Conservation (phyloP, 2,329 filamentous ascomycete genomes). For the Xylariaceae sp. region DNA sequence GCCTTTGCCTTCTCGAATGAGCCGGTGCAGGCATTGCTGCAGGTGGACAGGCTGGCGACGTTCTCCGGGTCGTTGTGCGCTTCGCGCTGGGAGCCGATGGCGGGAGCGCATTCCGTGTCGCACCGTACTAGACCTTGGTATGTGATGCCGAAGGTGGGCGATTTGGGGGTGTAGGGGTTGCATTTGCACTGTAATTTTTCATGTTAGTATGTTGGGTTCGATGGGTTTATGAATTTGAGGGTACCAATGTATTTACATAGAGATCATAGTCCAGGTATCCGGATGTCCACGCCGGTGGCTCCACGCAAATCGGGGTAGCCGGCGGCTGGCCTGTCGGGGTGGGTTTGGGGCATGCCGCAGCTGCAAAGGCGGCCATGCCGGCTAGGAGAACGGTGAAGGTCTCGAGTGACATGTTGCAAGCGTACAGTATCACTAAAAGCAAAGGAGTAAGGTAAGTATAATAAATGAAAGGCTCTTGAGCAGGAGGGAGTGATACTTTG, state of each 20-base stretch:
- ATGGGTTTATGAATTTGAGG: neutral
- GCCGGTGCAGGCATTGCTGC: conserved; percentile 23
- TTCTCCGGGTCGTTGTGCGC: conserved; percentile 17
- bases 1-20: conserved; percentile 22
- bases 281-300: conserved; percentile 11
- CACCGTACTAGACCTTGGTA: conserved; percentile 22
- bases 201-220: conserved; percentile 8
- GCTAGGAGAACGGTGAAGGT: neutral
- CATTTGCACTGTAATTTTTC: conserved; percentile 22
- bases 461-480: too few relatives aligned
- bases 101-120: conserved; percentile 21
- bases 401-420: too few relatives aligned
- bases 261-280: conserved; percentile 3
- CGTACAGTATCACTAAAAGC: too few relatives aligned
- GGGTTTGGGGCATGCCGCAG: neutral
- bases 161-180: conserved; percentile 11
- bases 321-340: conserved; percentile 1
- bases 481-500: too few relatives aligned
- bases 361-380: neutral
- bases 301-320: conserved; percentile 6
- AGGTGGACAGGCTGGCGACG: conserved; percentile 9
- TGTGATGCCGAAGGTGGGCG: conserved; percentile 20
- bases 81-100: conserved; percentile 15
- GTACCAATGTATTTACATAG: neutral
- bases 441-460: too few relatives aligned